Conservation (phyloP, 2,329 filamentous ascomycete genomes). For the Gnomoniopsis sp. region DNA sequence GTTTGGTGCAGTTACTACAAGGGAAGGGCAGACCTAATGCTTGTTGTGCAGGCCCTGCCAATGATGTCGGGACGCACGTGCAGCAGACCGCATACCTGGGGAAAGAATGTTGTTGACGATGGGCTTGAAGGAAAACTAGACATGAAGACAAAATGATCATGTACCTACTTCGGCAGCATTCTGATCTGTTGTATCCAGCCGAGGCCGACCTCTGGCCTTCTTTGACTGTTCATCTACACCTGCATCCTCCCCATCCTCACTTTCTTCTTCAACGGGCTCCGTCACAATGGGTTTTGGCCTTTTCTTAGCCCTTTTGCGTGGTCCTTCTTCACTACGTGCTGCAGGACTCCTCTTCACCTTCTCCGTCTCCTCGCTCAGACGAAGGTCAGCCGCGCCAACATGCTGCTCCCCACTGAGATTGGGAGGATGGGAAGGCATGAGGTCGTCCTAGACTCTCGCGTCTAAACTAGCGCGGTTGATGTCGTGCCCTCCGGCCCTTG, state of each 20-base stretch:
- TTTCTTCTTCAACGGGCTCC: not conserved
- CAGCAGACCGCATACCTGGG: not conserved
- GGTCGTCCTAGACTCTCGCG: slow-evolving; percentile 5
- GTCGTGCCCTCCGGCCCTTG: not conserved
- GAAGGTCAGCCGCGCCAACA: slow-evolving; percentile 27
- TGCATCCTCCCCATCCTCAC: slow-evolving; percentile 32
- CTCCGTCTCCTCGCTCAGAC: slow-evolving; percentile 19
- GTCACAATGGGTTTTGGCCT: not conserved
- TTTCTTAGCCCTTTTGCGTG: slow-evolving; percentile 16
- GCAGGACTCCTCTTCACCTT: slow-evolving; percentile 30
- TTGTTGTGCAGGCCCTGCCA: not conserved
- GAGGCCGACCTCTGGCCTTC: slow-evolving; percentile 68
- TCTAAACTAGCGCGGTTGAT: not conserved
- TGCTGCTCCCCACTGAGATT: slow-evolving; percentile 47
- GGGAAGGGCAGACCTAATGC: not conserved
- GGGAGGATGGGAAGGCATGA: slow-evolving; percentile 33
- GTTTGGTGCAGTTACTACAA: not conserved
- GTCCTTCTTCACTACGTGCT: slow-evolving; percentile 20
- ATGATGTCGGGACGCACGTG: not conserved
- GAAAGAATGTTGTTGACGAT: not conserved
- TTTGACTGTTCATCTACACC: slow-evolving; percentile 47
- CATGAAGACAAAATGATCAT: slow-evolving; percentile 14
- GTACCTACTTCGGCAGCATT: slow-evolving; percentile 72
- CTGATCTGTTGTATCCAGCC: slow-evolving; percentile 73
- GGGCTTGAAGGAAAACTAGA: not conserved